A percentile compares a stretch with the other conserved stretches of the same genome.
phyloP scores from a whole-genome alignment of 345 rosid genomes.

The Trapa bicornis region DNA sequence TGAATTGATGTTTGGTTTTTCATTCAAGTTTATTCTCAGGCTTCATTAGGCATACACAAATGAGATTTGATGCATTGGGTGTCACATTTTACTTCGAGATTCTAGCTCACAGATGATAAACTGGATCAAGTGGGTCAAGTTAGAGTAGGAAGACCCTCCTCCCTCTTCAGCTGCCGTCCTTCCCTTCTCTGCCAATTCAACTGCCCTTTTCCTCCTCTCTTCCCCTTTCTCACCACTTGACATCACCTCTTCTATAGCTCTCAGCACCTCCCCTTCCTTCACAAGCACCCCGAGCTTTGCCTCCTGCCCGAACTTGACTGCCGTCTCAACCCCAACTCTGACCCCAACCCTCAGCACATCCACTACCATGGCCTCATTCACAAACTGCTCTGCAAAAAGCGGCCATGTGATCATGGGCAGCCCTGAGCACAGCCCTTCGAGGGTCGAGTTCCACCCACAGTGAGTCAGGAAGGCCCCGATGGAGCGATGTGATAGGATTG shows the following conservation, averaged over 20 bases:
- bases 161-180: conserved; percentile 29
- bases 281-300: conserved; percentile 51
- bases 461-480: conserved; percentile 68
- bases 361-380: conserved; percentile 55
- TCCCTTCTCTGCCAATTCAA: conserved; percentile 32
- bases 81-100: background rate
- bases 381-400: conserved; percentile 56
- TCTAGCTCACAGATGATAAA: conserved; percentile 13
- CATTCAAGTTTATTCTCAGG: no score
- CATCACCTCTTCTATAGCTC: conserved; percentile 37
- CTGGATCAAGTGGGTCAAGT: conserved; percentile 30
- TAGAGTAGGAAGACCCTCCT: conserved; percentile 41
- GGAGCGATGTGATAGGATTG: conserved; percentile 53
- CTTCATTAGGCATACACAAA: no score
- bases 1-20: no score
- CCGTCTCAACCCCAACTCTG: conserved; percentile 56
- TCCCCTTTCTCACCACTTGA: conserved; percentile 32
- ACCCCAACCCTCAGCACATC: conserved; percentile 53
- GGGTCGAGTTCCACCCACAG: conserved; percentile 83
- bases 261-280: conserved; percentile 29
- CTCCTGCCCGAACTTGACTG: conserved; percentile 76
- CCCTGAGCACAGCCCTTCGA: conserved; percentile 48
- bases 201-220: conserved; percentile 31
- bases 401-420: conserved; percentile 88
- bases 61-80: no score